Evolutionary conservation across 768 basidiomycete species (phyloP).

Genomic region (Termitomyces eurrhizus): DNA sequence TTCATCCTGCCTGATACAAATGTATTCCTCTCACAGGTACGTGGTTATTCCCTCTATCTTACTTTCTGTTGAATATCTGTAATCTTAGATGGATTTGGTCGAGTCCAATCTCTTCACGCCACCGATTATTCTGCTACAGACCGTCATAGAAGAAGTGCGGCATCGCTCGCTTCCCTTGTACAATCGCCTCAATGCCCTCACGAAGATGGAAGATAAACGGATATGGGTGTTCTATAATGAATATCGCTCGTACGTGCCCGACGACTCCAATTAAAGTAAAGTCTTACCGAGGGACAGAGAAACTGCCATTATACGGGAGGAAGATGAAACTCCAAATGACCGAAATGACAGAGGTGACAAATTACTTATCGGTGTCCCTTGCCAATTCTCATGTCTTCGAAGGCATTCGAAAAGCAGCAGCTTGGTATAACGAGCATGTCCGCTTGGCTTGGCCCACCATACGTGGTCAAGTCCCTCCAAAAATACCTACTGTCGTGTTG

Average conservation of each 20-base stretch:
- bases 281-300: slow-evolving; percentile 44
- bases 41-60: neutral
- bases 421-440: slow-evolving; percentile 85
- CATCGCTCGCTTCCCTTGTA: slow-evolving; percentile 91
- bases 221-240: slow-evolving; percentile 88
- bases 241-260: slow-evolving; percentile 62
- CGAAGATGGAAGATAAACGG: slow-evolving; percentile 82
- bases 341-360: slow-evolving; percentile 84
- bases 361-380: neutral
- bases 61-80: neutral
- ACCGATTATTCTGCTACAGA: slow-evolving; percentile 90
- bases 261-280: neutral
- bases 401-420: slow-evolving; percentile 87
- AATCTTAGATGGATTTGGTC: slow-evolving; percentile 84
- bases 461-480: slow-evolving; percentile 42
- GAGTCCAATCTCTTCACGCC: slow-evolving; percentile 71
- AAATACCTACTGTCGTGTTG: slow-evolving; percentile 64
- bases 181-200: slow-evolving; percentile 84
- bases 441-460: slow-evolving; percentile 44
- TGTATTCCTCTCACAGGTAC: slow-evolving; percentile 6
- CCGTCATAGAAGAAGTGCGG: slow-evolving; percentile 93
- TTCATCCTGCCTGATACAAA: neutral
- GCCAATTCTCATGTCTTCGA: neutral
- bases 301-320: slow-evolving; percentile 74
- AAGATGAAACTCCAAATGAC: slow-evolving; percentile 87